These are phyloP conservation scores for Chrysopogon serrulatus DNA, from an alignment of 176 grass and related monocot species.

Conservation along the genomic window DNA sequence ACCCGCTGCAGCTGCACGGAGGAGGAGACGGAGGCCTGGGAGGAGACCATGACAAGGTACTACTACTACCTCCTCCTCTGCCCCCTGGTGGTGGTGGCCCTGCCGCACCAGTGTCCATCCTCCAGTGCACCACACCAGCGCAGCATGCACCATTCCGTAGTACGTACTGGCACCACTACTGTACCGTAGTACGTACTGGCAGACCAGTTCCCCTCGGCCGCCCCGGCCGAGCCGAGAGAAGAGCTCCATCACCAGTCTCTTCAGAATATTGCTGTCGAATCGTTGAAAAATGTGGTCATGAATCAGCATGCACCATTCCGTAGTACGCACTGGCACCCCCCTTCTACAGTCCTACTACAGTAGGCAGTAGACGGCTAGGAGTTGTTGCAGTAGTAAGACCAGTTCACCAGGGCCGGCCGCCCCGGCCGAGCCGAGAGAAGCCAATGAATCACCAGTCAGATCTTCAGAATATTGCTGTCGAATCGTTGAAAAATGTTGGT, in stretches of 20 bases:
- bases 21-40: background rate
- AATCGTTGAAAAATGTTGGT: conserved; percentile 34
- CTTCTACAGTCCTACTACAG: too few relatives aligned
- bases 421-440: too few relatives aligned
- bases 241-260: background rate
- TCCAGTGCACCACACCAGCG: background rate
- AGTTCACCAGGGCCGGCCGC: too few relatives aligned
- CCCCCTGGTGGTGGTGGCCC: background rate
- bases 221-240: too few relatives aligned
- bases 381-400: too few relatives aligned
- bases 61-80: background rate
- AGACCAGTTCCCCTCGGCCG: too few relatives aligned
- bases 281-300: too few relatives aligned
- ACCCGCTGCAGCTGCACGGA: conserved; percentile 32
- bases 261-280: conserved; percentile 51
- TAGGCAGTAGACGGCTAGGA: too few relatives aligned
- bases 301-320: too few relatives aligned
- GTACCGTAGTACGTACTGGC: too few relatives aligned
- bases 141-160: background rate
- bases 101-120: background rate
- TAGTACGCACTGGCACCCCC: too few relatives aligned
- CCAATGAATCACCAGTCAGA: background rate
- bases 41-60: conserved; percentile 65
- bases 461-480: conserved; percentile 48
- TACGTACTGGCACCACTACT: background rate